phyloP scores from a whole-genome alignment of 2,329 filamentous ascomycete species.

The Ascochyta rabiei region DNA sequence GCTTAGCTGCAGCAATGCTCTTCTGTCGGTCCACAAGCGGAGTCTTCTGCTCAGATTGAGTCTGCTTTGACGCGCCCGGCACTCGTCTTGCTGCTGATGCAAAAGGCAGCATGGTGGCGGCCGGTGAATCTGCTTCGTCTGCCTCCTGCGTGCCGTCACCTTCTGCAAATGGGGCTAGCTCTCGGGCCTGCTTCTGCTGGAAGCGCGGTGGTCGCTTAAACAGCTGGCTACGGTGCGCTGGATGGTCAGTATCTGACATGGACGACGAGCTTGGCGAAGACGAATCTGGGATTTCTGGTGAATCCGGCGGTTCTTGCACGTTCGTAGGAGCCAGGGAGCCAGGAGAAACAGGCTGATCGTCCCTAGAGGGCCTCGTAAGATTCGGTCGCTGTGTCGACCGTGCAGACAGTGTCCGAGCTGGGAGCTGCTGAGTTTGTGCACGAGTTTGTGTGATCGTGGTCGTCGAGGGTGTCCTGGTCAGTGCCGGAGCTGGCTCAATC shows the following conservation, averaged over 20 bases:
- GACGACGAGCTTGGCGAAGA: slow-evolving; percentile 42
- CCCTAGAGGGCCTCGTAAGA: slow-evolving; percentile 25
- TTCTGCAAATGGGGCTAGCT: slow-evolving; percentile 33
- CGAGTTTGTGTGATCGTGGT: slow-evolving; percentile 54
- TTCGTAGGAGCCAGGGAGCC: slow-evolving; percentile 6
- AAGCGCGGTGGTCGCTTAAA: slow-evolving; percentile 52
- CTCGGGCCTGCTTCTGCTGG: slow-evolving; percentile 37
- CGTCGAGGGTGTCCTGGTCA: slow-evolving; percentile 57
- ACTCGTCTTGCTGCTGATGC: slow-evolving; percentile 35
- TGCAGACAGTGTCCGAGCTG: slow-evolving; percentile 33
- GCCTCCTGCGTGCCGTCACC: slow-evolving; percentile 46
- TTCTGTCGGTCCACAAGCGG: slow-evolving; percentile 10
- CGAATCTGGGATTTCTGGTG: slow-evolving; percentile 30
- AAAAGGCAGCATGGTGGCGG: slow-evolving; percentile 51
- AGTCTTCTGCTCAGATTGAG: slow-evolving; percentile 20
- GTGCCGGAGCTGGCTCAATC: slow-evolving; percentile 43
- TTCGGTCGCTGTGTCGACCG: slow-evolving; percentile 35
- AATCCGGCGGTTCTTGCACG: slow-evolving; percentile 22
- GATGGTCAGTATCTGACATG: slow-evolving; percentile 45
- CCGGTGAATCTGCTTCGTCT: slow-evolving; percentile 62
- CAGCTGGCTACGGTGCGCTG: slow-evolving; percentile 52
- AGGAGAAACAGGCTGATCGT: slow-evolving; percentile 18
- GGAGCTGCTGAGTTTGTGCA: slow-evolving; percentile 29
- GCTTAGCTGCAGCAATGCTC: slow-evolving; percentile 9
- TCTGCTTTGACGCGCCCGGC: slow-evolving; percentile 14